A percentile compares a stretch with the other conserved stretches of the same genome.
These are phyloP conservation scores for Aspergillus sp. DNA, from an alignment of 2,329 filamentous ascomycete genomes.

Conservation along the genomic window DNA sequence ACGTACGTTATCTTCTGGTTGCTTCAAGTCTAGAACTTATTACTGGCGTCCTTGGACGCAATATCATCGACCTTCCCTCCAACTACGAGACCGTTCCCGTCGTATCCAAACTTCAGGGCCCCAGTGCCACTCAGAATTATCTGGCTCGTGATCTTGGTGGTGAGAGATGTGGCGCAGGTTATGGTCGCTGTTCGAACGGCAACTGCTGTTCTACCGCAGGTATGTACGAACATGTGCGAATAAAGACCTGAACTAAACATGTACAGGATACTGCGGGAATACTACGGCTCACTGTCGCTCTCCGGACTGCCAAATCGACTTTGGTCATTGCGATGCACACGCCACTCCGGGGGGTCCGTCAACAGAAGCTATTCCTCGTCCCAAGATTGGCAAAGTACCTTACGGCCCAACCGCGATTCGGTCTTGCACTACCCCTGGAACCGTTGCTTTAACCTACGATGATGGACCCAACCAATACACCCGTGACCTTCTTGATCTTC, in stretches of 20 bases:
- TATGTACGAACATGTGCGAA: slow-evolving; percentile 17
- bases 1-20: slow-evolving; percentile 16
- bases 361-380: slow-evolving; percentile 35
- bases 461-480: slow-evolving; percentile 66
- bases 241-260: neutral
- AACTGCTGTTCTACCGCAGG: slow-evolving; percentile 43
- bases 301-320: slow-evolving; percentile 43
- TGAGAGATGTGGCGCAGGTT: slow-evolving; percentile 34
- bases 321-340: slow-evolving; percentile 40
- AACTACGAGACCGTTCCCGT: slow-evolving; percentile 8
- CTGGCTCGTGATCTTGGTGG: slow-evolving; percentile 20
- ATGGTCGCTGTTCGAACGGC: slow-evolving; percentile 34
- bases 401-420: slow-evolving; percentile 39
- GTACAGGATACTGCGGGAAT: slow-evolving; percentile 40
- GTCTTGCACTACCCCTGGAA: slow-evolving; percentile 51
- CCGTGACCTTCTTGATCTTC: slow-evolving; percentile 59
- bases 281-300: slow-evolving; percentile 39
- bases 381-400: slow-evolving; percentile 36
- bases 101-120: neutral
- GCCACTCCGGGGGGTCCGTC: slow-evolving; percentile 34
- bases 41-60: slow-evolving; percentile 15
- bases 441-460: slow-evolving; percentile 66
- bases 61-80: slow-evolving; percentile 10
- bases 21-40: slow-evolving; percentile 14
- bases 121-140: slow-evolving; percentile 4